These are phyloP conservation scores for Leishmania tarentolae DNA, from an alignment of 208 protist genomes.

Conservation along the genomic window DNA sequence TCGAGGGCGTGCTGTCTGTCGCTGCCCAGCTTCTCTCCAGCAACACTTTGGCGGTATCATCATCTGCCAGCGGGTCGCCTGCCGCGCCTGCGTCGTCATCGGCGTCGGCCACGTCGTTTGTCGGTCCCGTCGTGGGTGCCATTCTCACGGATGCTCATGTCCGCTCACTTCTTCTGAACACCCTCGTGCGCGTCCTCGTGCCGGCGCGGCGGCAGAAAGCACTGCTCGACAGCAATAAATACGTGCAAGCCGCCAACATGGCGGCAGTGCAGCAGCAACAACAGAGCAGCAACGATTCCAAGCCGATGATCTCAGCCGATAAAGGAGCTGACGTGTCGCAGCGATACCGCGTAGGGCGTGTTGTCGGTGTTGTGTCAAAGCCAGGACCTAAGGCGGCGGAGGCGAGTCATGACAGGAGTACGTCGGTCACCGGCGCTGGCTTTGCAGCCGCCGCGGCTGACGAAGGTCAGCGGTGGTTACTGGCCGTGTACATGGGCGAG, in stretches of 20 bases:
- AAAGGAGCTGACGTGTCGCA: slow-evolving; percentile 12
- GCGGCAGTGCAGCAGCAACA: slow-evolving; percentile 7
- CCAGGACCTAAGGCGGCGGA: slow-evolving; percentile 14
- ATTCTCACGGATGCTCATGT: slow-evolving; percentile 55
- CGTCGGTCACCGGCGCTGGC: neutral
- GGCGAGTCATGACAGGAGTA: neutral
- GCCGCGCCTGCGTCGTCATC: slow-evolving; percentile 12
- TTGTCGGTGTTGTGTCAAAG: slow-evolving; percentile 61
- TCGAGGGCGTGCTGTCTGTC: slow-evolving; percentile 65
- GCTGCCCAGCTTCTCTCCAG: slow-evolving; percentile 24
- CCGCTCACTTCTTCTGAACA: slow-evolving; percentile 42
- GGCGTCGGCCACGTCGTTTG: neutral
- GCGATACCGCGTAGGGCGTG: slow-evolving; percentile 55
- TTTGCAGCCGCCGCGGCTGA: slow-evolving; percentile 16
- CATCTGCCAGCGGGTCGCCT: neutral
- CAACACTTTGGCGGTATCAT: neutral
- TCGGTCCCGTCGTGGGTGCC: slow-evolving; percentile 18
- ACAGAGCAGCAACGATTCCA: neutral
- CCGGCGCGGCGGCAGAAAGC: slow-evolving; percentile 42
- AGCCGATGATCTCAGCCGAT: neutral
- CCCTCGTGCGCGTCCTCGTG: slow-evolving; percentile 66
- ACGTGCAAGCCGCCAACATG: slow-evolving; percentile 33
- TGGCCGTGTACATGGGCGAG: slow-evolving; percentile 74
- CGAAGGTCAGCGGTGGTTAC: slow-evolving; percentile 46
- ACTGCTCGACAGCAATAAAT: slow-evolving; percentile 57